These are phyloP conservation scores for Nicotiana noctiflora DNA, from an alignment of 257 asterid species.

Conservation along the genomic window DNA sequence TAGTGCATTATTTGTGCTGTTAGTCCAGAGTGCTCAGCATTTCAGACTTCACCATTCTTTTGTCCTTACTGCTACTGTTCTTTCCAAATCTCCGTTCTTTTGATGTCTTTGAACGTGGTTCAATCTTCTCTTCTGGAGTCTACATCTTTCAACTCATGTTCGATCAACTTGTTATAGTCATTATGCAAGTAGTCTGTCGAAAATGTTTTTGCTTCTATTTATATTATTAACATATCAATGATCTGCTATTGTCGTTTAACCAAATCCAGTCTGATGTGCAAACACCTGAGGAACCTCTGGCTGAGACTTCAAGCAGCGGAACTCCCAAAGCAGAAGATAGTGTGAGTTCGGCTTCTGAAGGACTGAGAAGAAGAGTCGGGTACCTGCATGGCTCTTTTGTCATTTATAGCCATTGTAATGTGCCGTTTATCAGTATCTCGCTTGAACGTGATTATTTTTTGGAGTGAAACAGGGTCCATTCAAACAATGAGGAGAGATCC, in stretches of 20 bases:
- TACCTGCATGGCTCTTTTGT: conserved; percentile 11
- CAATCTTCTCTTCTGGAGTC: neutral
- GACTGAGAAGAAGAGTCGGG: conserved; percentile 80
- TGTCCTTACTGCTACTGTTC: neutral
- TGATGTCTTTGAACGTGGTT: neutral
- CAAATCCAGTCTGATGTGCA: conserved; percentile 39
- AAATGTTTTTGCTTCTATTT: neutral
- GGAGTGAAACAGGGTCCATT: conserved; percentile 41
- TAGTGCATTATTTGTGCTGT: neutral
- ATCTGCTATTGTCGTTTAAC: conserved; percentile 1
- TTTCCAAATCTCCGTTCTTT: neutral
- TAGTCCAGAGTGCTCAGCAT: neutral
- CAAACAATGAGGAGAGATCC: conserved; percentile 32
- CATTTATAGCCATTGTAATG: neutral
- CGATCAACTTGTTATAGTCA: neutral
- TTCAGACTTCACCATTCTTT: neutral
- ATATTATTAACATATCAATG: conserved; percentile 11
- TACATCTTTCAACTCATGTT: neutral
- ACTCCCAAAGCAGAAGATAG: conserved; percentile 45
- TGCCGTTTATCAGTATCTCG: neutral
- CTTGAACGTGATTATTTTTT: conserved; percentile 11
- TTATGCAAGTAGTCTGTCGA: neutral
- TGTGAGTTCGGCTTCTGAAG: conserved; percentile 43
- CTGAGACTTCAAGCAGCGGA: conserved; percentile 30
- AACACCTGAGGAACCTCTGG: conserved; percentile 33